Evolutionary conservation across 129 eudicot genomes (phyloP).

Genomic region (Chrysanthemum makinoi): DNA sequence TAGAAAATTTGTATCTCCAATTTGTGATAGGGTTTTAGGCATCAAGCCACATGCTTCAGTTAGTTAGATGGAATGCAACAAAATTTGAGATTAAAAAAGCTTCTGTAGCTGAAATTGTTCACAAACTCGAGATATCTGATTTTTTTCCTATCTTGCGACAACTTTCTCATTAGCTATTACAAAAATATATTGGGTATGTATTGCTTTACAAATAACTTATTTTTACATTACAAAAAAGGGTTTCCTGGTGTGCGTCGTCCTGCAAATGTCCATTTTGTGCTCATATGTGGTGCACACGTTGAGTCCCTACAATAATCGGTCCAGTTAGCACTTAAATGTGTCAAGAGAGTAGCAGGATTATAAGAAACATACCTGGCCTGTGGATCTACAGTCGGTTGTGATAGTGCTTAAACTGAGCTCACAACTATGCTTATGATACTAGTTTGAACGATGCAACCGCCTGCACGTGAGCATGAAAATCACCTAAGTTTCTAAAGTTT

Average conservation of each 20-base stretch:
- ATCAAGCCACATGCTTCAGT: slow-evolving; percentile 7
- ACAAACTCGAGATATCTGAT: not conserved
- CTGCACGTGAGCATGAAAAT: slow-evolving; percentile 40
- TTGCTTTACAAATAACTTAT: not conserved
- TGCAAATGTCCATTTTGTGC: not conserved
- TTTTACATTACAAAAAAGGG: not conserved
- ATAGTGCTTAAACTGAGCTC: slow-evolving; percentile 10
- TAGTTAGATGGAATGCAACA: slow-evolving; percentile 15
- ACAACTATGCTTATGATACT: slow-evolving; percentile 24
- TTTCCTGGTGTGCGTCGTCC: not conserved
- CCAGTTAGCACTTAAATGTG: not conserved
- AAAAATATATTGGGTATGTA: slow-evolving; percentile 1
- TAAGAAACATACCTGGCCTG: slow-evolving; percentile 15
- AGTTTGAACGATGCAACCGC: slow-evolving; percentile 83
- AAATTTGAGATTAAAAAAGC: slow-evolving; percentile 16
- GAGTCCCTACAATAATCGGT: slow-evolving; percentile 16
- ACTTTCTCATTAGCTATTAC: slow-evolving; percentile 3
- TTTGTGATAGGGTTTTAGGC: slow-evolving; percentile 27
- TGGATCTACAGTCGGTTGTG: slow-evolving; percentile 11
- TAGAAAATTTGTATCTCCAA: slow-evolving; percentile 5
- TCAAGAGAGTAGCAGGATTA: not conserved
- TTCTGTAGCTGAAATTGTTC: slow-evolving; percentile 19
- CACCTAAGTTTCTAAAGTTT: not conserved
- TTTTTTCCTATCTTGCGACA: slow-evolving; percentile 18
- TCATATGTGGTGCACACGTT: not conserved